These are phyloP conservation scores for Iodosphaeria phyllophila DNA, from an alignment of 2,329 filamentous ascomycete species.

Conservation along the genomic window DNA sequence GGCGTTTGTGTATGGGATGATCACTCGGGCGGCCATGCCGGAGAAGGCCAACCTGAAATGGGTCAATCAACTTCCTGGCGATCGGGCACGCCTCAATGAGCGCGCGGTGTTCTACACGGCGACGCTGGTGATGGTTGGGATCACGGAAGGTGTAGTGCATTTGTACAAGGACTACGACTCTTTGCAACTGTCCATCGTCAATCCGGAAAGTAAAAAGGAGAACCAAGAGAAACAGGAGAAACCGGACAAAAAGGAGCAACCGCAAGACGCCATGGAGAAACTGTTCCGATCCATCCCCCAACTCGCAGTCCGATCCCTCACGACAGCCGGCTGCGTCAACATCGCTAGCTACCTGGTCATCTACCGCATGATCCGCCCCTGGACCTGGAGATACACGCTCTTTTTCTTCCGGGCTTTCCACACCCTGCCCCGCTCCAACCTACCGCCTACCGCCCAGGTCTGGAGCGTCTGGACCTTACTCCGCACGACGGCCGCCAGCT, in stretches of 20 bases:
- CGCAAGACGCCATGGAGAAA: conserved; percentile 13
- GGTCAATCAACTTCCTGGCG: conserved; percentile 52
- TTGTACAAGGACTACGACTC: conserved; percentile 57
- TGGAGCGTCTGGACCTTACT: conserved; percentile 35
- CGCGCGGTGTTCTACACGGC: conserved; percentile 63
- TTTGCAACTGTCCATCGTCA: conserved; percentile 28
- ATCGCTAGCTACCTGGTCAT: conserved; percentile 29
- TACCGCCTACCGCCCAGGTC: conserved; percentile 38
- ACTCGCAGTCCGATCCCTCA: conserved; percentile 8
- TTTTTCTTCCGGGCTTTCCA: conserved; percentile 54
- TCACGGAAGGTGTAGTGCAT: conserved; percentile 52
- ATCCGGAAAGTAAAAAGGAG: too few species aligned
- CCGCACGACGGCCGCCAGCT: conserved; percentile 41
- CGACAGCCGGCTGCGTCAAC: conserved; percentile 16
- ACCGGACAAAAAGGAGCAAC: conserved; percentile 1
- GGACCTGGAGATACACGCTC: conserved; percentile 52
- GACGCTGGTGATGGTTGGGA: conserved; percentile 48
- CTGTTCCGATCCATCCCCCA: conserved; percentile 22
- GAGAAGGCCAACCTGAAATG: conserved; percentile 44
- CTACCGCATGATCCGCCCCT: conserved; percentile 42
- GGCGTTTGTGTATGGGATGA: conserved; percentile 59
- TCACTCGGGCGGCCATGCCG: conserved; percentile 58
- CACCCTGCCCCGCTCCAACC: conserved; percentile 54
- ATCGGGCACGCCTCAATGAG: conserved; percentile 69
- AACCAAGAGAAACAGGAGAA: conserved; percentile 7